phyloP scores from a whole-genome alignment of 257 asterid genomes.

The Solanum clarkiae region DNA sequence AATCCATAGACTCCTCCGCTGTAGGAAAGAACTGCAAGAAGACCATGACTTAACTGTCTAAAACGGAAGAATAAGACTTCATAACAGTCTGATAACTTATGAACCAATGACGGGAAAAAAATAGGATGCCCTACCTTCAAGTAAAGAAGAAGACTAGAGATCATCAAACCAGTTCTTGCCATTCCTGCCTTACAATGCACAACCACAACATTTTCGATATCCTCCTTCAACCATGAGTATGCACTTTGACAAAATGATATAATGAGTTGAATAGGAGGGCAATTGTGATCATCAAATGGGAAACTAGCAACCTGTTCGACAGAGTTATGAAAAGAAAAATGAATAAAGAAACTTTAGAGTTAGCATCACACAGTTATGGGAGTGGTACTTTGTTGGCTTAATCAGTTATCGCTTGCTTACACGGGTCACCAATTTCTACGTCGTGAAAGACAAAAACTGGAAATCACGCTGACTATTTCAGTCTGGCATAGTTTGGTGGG shows the following conservation, averaged over 20 bases:
- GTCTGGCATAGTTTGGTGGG: neutral
- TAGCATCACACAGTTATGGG: neutral
- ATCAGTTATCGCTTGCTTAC: neutral
- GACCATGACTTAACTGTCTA: neutral
- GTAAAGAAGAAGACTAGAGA: constrained; percentile 89
- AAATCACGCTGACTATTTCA: neutral
- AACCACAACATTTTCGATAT: constrained; percentile 94
- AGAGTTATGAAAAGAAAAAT: neutral
- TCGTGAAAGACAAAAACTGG: neutral
- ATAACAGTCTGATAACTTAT: neutral
- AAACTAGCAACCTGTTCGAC: constrained; percentile 74
- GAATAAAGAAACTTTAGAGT: neutral
- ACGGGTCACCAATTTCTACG: neutral
- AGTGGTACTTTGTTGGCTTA: neutral
- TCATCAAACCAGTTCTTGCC: constrained; percentile 99
- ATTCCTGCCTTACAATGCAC: constrained; percentile 99
- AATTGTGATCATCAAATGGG: constrained; percentile 96
- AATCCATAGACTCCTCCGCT: constrained; percentile 92
- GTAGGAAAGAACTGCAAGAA: constrained; percentile 84
- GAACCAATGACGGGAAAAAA: neutral
- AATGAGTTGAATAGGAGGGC: constrained; percentile 94
- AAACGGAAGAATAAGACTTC: neutral
- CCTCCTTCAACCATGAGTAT: constrained; percentile 97
- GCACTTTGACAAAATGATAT: constrained; percentile 96
- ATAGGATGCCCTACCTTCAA: constrained; percentile 43